These are phyloP conservation scores for Diplosphaera chodatii DNA, from an alignment of 139 green algal genomes.

Conservation along the genomic window DNA sequence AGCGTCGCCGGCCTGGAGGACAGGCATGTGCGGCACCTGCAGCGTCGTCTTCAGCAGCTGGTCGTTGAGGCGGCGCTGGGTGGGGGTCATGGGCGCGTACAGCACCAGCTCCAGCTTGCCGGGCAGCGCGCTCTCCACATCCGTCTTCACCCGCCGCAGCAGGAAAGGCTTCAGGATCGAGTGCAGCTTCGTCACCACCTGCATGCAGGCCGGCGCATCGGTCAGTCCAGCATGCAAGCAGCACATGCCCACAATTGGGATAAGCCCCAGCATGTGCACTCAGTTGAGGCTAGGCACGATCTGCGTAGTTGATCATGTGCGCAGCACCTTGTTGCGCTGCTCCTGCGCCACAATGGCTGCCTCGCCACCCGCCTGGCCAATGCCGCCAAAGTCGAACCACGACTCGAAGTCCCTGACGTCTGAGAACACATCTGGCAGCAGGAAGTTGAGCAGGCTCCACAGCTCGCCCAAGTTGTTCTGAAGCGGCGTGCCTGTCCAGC, in stretches of 20 bases:
- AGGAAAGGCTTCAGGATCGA: constrained; percentile 87
- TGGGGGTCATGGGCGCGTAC: constrained; percentile 74
- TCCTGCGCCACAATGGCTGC: constrained; percentile 58
- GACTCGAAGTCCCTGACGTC: constrained; percentile 78
- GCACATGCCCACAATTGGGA: no score
- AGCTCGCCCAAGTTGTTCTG: constrained; percentile 98
- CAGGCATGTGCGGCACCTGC: constrained; percentile 34
- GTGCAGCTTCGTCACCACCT: constrained; percentile 80
- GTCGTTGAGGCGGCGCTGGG: constrained; percentile 71
- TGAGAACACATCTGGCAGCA: constrained; percentile 89
- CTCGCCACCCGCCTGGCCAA: constrained; percentile 33
- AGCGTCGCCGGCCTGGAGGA: no score
- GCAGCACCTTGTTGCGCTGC: constrained; percentile 59
- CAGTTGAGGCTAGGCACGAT: no score
- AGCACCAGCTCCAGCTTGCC: constrained; percentile 84
- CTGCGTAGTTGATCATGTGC: no score
- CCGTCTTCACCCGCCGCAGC: constrained; percentile 83
- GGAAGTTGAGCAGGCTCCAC: constrained; percentile 97
- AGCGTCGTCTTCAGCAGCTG: constrained; percentile 70
- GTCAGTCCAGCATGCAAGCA: no score
- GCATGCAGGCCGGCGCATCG: neutral
- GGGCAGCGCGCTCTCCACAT: constrained; percentile 79
- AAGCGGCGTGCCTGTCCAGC: constrained; percentile 82
- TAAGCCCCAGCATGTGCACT: no score
- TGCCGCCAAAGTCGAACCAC: constrained; percentile 82